Evolutionary conservation across 371 early-diverging fungal species (phyloP).

Genomic region (Apophysomyces variabilis): DNA sequence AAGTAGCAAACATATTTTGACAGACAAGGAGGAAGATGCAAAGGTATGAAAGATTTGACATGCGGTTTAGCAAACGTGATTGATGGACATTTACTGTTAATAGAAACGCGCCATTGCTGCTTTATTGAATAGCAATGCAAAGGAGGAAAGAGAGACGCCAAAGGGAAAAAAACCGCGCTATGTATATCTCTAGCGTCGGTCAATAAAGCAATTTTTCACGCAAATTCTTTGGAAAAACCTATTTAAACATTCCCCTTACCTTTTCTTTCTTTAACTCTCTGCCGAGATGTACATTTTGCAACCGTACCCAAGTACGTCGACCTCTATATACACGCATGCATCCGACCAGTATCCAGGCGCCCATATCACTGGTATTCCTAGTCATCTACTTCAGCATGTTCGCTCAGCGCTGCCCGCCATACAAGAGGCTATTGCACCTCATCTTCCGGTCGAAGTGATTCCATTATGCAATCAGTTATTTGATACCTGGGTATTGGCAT

Average conservation of each 20-base stretch:
- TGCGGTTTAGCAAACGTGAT: background rate
- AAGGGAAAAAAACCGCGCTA: conserved; percentile 40
- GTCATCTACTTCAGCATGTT: background rate
- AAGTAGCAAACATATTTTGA: conserved; percentile 21
- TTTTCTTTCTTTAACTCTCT: conserved; percentile 11
- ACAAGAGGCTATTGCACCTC: conserved; percentile 1
- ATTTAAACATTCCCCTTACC: conserved; percentile 22
- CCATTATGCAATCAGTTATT: background rate
- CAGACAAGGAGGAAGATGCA: conserved; percentile 35
- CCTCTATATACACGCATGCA: conserved; percentile 2
- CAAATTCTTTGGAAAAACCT: conserved; percentile 5
- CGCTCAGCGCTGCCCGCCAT: background rate
- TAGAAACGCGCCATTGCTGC: conserved; percentile 43
- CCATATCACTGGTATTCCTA: background rate
- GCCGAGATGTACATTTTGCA: background rate
- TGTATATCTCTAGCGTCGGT: conserved; percentile 34
- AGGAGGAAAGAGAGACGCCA: conserved; percentile 18
- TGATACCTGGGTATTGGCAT: background rate
- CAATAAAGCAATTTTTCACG: conserved; percentile 18
- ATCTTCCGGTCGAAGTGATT: background rate
- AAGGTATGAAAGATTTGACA: conserved; percentile 29
- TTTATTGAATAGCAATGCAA: conserved; percentile 19
- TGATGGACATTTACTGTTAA: background rate
- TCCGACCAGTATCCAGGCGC: background rate
- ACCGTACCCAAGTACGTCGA: conserved; percentile 12